Base-by-base conservation (phyloP, 1,284 basidiomycete species). In the Moniliella sp. region DNA sequence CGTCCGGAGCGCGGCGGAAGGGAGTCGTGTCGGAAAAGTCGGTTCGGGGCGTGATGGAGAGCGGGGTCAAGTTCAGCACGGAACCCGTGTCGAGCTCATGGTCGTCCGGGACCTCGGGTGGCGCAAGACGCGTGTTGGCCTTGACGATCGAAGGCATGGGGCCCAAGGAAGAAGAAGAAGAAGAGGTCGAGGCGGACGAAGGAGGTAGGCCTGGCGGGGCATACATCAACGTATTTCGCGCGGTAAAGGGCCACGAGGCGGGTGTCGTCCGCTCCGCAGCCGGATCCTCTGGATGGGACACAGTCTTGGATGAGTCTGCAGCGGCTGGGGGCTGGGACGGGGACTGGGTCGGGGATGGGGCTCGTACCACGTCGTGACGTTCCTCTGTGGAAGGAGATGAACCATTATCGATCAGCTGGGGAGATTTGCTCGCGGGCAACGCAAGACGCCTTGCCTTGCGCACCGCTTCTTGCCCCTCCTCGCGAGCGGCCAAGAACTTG, bases 151-250 rank as follows among this genome's bases (percentile, higher is more conserved):
- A n/a, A n/a, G n/a, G n/a, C n/a, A n/a, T n/a, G n/a, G n/a, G n/a
- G n/a, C n/a, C n/a, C n/a, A n/a, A n/a, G n/a, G n/a, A n/a, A n/a
- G n/a, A n/a, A n/a, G n/a, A n/a, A n/a, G n/a, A n/a, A n/a, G n/a
- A n/a, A n/a, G n/a, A n/a, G n/a, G n/a, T n/a, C n/a, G n/a, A n/a
- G n/a, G n/a, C n/a, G n/a, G n/a, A n/a, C n/a, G n/a, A n/a, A n/a
- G n/a, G n/a, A n/a, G n/a, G n/a, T n/a, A n/a, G n/a, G n/a, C n/a
- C n/a, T n/a, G n/a, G n/a, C n/a, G n/a, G n/a, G n/a, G n/a, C 30
- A 15, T 35, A 57, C 30, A 53, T 43, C 28, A 57, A 44, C 10
- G 42, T 30, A 28, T 55, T 53, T 15, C 50, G 43, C 1, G 48
- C 42, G 3, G 36, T 37, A 28, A 46, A 49, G 14, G 35, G 34